Conservation (phyloP, 345 rosid species). For the Mercurialis annua region DNA sequence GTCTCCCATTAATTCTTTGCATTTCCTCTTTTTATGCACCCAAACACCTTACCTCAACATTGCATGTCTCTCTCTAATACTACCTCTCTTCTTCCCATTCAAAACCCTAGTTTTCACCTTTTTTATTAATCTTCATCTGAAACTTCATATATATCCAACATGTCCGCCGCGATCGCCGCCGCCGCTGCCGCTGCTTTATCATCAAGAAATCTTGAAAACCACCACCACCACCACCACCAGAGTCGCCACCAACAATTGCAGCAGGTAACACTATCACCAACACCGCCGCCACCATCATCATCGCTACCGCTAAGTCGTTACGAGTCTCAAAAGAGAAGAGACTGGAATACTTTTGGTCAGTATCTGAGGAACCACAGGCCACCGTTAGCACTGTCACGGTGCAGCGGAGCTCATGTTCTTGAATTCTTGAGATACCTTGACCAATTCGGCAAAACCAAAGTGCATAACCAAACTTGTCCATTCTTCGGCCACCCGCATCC, state of each 20-base stretch:
- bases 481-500: constrained; percentile 93
- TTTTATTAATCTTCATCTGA: no score
- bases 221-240: constrained; percentile 16
- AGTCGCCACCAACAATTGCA: constrained; percentile 3
- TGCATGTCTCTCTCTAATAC: no score
- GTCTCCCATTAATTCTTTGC: background rate
- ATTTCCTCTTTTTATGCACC: background rate
- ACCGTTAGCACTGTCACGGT: constrained; percentile 71
- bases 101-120: no score
- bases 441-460: constrained; percentile 93
- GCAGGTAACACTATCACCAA: constrained; percentile 15
- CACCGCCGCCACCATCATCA: constrained; percentile 19
- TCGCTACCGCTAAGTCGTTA: constrained; percentile 67
- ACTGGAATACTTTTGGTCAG: constrained; percentile 96
- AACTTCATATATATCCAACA: background rate
- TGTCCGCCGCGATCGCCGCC: background rate
- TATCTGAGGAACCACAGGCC: constrained; percentile 93
- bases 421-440: constrained; percentile 90
- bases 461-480: constrained; percentile 74
- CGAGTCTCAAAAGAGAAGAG: constrained; percentile 91
- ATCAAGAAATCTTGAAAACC: background rate
- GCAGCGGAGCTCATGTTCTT: constrained; percentile 95
- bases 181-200: background rate
- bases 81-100: no score
- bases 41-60: no score